Conservation (phyloP, 495 filamentous ascomycete genomes). For the Cercophora newfieldiana region DNA sequence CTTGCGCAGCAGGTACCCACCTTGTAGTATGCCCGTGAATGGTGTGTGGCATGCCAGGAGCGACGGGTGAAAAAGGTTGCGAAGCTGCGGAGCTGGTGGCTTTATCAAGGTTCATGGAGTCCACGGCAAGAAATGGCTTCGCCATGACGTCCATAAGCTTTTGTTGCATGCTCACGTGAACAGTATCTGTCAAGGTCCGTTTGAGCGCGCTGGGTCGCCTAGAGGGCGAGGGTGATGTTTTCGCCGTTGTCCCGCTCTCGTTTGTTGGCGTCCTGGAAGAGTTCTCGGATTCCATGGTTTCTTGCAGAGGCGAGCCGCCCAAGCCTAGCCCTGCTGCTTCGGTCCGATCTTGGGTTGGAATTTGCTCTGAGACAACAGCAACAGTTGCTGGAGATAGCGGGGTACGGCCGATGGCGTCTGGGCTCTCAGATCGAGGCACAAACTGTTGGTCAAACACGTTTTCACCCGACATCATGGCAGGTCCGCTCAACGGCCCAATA, state of each 20-base stretch:
- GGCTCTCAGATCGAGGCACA: slow-evolving; percentile 53
- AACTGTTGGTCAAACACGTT: slow-evolving; percentile 86
- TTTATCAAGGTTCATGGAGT: slow-evolving; percentile 49
- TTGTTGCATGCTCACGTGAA: slow-evolving; percentile 67
- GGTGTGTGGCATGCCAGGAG: slow-evolving; percentile 40
- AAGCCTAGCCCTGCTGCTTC: background rate
- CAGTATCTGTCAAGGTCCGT: slow-evolving; percentile 84
- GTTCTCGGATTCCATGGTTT: slow-evolving; percentile 43
- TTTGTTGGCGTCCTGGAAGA: slow-evolving; percentile 59
- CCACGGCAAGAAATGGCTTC: slow-evolving; percentile 68
- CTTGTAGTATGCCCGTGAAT: slow-evolving; percentile 85
- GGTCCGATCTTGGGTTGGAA: background rate
- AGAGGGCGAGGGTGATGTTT: slow-evolving; percentile 54
- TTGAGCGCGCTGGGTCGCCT: slow-evolving; percentile 70
- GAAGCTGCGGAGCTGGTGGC: slow-evolving; percentile 44
- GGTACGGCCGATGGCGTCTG: slow-evolving; percentile 45
- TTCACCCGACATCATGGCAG: slow-evolving; percentile 61
- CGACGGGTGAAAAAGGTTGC: slow-evolving; percentile 35
- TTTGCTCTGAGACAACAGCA: slow-evolving; percentile 9
- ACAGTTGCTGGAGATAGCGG: slow-evolving; percentile 37
- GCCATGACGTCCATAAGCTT: slow-evolving; percentile 88
- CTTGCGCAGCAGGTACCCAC: slow-evolving; percentile 88
- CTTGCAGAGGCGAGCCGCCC: background rate
- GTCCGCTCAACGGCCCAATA: slow-evolving; percentile 71
- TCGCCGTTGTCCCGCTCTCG: slow-evolving; percentile 53